phyloP scores from a whole-genome alignment of 2,329 filamentous ascomycete genomes.

The Conoideocrella luteorostrata region DNA sequence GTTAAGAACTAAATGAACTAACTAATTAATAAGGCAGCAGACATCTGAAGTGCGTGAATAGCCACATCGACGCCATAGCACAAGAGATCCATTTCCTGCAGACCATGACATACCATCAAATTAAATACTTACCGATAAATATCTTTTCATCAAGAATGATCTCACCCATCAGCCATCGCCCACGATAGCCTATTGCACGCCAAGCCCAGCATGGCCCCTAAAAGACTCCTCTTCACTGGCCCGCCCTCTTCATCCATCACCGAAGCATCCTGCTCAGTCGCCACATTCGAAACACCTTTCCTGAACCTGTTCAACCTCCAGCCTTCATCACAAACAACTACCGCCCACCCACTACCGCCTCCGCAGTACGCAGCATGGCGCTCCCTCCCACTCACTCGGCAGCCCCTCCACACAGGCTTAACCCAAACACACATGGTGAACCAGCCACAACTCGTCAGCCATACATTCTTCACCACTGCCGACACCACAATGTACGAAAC shows the following conservation, averaged over 20 bases:
- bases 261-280: conserved; percentile 23
- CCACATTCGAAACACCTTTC: conserved; percentile 20
- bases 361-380: conserved; percentile 44
- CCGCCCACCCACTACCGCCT: conserved; percentile 12
- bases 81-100: too few species aligned
- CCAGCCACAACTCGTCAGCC: conserved; percentile 22
- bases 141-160: too few species aligned
- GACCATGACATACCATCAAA: too few species aligned
- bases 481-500: conserved; percentile 27
- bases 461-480: conserved; percentile 43
- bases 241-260: conserved; percentile 25
- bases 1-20: too few species aligned
- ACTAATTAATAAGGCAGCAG: too few species aligned
- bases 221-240: conserved; percentile 32
- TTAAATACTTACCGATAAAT: too few species aligned
- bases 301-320: conserved; percentile 18
- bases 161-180: too few species aligned
- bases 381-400: conserved; percentile 41
- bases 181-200: conserved; percentile 7
- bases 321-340: neutral
- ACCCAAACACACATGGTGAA: conserved; percentile 39
- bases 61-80: too few species aligned
- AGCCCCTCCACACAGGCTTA: conserved; percentile 44
- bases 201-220: conserved; percentile 16
- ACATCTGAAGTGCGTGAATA: too few species aligned